A percentile compares a stretch with the other conserved stretches of the same genome.
Conservation (phyloP, 1,139 yeast genomes). For the Eremothecium coryli region DNA sequence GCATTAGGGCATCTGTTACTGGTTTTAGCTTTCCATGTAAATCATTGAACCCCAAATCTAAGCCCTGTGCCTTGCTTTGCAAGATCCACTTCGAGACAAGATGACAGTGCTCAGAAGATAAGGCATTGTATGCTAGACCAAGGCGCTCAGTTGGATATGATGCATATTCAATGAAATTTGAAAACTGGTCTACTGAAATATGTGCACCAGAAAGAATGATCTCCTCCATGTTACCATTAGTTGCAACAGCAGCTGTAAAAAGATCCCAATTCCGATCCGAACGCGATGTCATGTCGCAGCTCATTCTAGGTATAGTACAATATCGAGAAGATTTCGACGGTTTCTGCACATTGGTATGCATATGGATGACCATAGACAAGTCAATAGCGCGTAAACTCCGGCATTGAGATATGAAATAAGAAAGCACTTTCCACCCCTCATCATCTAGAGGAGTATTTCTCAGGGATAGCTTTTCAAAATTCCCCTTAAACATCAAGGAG, state of each 20-base stretch:
- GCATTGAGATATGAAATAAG: conserved; percentile 56
- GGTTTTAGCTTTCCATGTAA: conserved; percentile 46
- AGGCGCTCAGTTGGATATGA: conserved; percentile 43
- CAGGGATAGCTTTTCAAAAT: conserved; percentile 56
- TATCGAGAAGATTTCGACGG: conserved; percentile 31
- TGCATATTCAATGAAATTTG: conserved; percentile 45
- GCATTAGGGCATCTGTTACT: conserved; percentile 36
- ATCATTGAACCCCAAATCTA: conserved; percentile 68
- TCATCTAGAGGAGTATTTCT: conserved; percentile 61
- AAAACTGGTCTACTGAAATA: conserved; percentile 46
- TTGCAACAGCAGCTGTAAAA: conserved; percentile 57
- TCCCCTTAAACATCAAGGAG: conserved; percentile 51
- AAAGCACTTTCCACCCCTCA: conserved; percentile 62
- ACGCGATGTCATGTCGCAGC: conserved; percentile 46
- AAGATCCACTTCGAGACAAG: conserved; percentile 44
- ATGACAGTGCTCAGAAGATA: conserved; percentile 43
- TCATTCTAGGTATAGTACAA: conserved; percentile 42
- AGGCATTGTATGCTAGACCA: conserved; percentile 61
- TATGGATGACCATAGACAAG: conserved; percentile 60
- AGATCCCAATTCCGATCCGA: conserved; percentile 71
- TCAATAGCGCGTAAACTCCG: conserved; percentile 49
- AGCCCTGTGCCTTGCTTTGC: conserved; percentile 35
- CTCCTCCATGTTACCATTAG: conserved; percentile 66
- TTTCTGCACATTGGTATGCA: conserved; percentile 49
- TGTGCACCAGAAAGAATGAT: conserved; percentile 65